Base-by-base conservation (phyloP, 352 stramenopile species). In the Phytophthora europaea region DNA sequence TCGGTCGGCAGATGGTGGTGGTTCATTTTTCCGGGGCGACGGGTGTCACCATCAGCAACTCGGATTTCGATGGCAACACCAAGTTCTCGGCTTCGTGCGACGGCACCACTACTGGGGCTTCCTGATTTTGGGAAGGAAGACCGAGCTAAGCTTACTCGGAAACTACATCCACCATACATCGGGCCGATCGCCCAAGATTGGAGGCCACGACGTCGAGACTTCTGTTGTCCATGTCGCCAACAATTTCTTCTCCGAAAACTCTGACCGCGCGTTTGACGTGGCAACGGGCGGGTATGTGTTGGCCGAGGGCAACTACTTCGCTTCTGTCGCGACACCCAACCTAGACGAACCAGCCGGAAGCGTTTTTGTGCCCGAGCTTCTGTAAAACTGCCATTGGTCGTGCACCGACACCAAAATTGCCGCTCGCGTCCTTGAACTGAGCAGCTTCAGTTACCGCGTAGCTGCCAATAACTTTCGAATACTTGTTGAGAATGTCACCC, bases 31-130 rank as follows among this genome's bases (percentile, higher is more conserved):
- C 60, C 3, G 54, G 60, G 10, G 59, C 54, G 18, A 64, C 61
- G 8, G 60, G 59, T 6, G 28, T 70, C 12, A 80, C 61, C 6
- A 63, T 70, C 64, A 84, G 72, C 36, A 85, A 72, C 50, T 72
- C 56, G 34, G 57, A 72, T 26, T 72, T 72, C n/a, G 56, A 72
- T 4, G 64, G 64, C 18, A 64, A 71, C 15, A 71, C 64, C 1
- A 50, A 65, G 28, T 65, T 55, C 16, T 71, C 64, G 1, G 47
- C 64, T 13, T 55, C 58, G 38, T 73, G 66, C 10, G 66, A 68
- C 18, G 66, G 67, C 4, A 85, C 59, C 82, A 89, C 66, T 89
- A 87, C 69, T 86, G 61, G 66, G 58, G 58, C 7, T 78, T 78
- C 31, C 23, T 78, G 33, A 38, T 75, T 36, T 53, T 60, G 6